phyloP scores from a whole-genome alignment of 2,329 filamentous ascomycete genomes.

The Talaromyces amestolkiae region DNA sequence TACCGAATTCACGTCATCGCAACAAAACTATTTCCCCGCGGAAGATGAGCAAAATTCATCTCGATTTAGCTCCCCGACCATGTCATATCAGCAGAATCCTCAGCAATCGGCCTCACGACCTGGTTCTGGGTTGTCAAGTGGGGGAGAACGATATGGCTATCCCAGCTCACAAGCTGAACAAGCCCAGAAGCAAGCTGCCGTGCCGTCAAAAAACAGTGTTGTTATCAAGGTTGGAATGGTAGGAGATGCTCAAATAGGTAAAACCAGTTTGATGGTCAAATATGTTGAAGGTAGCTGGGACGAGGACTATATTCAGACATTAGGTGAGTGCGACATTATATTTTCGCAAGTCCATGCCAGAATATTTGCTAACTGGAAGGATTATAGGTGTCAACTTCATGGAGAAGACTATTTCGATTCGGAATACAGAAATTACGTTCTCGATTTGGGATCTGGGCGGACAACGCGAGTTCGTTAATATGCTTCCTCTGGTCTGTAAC shows the following conservation, averaged over 20 bases:
- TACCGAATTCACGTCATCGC: constrained; percentile 43
- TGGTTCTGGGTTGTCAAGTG: constrained; percentile 50
- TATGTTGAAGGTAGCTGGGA: constrained; percentile 99
- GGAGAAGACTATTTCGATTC: constrained; percentile 99
- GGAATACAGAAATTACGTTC: constrained; percentile 99
- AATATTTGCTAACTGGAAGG: constrained; percentile 11
- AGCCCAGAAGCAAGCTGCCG: constrained; percentile 43
- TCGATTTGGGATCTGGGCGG: constrained; percentile 98
- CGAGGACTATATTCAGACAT: constrained; percentile 98
- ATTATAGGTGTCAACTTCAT: constrained; percentile 89
- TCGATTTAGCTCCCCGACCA: constrained; percentile 42
- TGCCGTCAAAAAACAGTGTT: constrained; percentile 60
- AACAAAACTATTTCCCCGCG: constrained; percentile 40
- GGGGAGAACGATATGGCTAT: constrained; percentile 45
- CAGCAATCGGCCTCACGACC: constrained; percentile 46
- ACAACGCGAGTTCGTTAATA: constrained; percentile 98
- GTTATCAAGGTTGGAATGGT: constrained; percentile 99
- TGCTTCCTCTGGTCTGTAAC: constrained; percentile 98
- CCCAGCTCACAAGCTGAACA: constrained; percentile 53
- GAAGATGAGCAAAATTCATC: constrained; percentile 49
- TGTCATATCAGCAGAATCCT: constrained; percentile 41
- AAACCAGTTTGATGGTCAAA: constrained; percentile 99
- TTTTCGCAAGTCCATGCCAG: not conserved
- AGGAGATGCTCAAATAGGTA: constrained; percentile 96
- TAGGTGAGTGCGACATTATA: constrained; percentile 56